Evolutionary conservation across 495 filamentous ascomycete species (phyloP), one percentile per base, ranked within the genome.

Genomic region (Aspergillus bertholletiae): DNA sequence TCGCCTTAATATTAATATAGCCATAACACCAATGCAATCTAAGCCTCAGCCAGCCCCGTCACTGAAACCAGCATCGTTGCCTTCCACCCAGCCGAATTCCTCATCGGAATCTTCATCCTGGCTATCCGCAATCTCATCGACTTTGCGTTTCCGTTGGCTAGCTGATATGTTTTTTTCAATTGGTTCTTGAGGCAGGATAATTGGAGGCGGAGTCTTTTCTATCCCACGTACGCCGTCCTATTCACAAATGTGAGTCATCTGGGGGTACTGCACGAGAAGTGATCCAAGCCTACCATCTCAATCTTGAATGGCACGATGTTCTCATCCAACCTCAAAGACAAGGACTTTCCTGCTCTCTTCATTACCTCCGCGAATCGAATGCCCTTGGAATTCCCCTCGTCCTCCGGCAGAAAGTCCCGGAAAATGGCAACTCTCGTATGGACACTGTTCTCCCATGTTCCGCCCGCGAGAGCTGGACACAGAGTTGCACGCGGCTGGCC

Each of bases 351-450:
- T 23, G 51, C 65, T 26, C 70, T 63, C 54, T 79, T 81, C 46
- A 73, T 70, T 15, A 81, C 60, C 30, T 76, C 77, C n/a, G 74
- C 76, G 54, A 71, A 72, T 17, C 79, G 58, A 32, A 63, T 27
- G 26, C 51, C 59, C 11, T 23, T 46, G 15, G 12, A 34, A 12
- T 39, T 15, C 13, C 45, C 30, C 18, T 61, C 54, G 34, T 64
- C 60, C 12, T 43, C 54, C 15, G 23, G 52, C 5, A 52, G 32
- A 17, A 71, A 85, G 73, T 91, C 88, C 47, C 84, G 74, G 66
- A 89, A 93, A 40, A 95, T 60, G 28, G 85, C 83, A 49, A 95
- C 69, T 37, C 88, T 73, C 45, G 80, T 86, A 56, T 78, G 80
- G 4, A 94, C 71, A 27, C 78, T 80, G 34, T 72, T 80, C 32